Conservation (phyloP, 208 protist species). For the Trypanosoma theileri region DNA sequence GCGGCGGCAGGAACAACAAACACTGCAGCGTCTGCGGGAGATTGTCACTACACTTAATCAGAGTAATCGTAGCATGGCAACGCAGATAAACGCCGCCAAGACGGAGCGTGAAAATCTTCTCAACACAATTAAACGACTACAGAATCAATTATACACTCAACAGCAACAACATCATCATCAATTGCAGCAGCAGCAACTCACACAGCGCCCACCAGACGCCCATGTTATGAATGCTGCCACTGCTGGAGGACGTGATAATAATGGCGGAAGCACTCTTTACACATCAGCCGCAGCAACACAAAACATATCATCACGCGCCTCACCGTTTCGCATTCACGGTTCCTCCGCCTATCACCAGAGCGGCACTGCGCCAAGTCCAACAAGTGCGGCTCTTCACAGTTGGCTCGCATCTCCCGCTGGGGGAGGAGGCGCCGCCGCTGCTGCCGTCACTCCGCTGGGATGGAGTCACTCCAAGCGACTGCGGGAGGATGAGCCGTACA, state of each 20-base stretch:
- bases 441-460: slow-evolving; percentile 38
- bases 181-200: slow-evolving; percentile 29
- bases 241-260: neutral
- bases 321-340: neutral
- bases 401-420: slow-evolving; percentile 16
- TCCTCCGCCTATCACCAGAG: slow-evolving; percentile 7
- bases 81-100: slow-evolving; percentile 26
- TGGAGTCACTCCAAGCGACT: slow-evolving; percentile 52
- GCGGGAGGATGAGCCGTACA: slow-evolving; percentile 18
- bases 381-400: slow-evolving; percentile 1
- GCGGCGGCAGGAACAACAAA: slow-evolving; percentile 58
- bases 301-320: neutral
- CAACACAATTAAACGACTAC: slow-evolving; percentile 24
- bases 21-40: slow-evolving; percentile 61
- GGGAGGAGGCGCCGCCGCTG: neutral
- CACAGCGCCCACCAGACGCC: slow-evolving; percentile 10
- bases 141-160: slow-evolving; percentile 23
- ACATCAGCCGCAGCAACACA: slow-evolving; percentile 1
- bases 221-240: neutral
- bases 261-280: slow-evolving; percentile 7
- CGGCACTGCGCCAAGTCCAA: slow-evolving; percentile 3
- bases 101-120: slow-evolving; percentile 29
- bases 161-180: slow-evolving; percentile 14
- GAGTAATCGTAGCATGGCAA: slow-evolving; percentile 37
- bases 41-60: slow-evolving; percentile 60